Percentiles rank a stretch among this genome's conserved stretches.
These are phyloP conservation scores for Tuber aestivum DNA, from an alignment of 495 filamentous ascomycete genomes.

Conservation along the genomic window DNA sequence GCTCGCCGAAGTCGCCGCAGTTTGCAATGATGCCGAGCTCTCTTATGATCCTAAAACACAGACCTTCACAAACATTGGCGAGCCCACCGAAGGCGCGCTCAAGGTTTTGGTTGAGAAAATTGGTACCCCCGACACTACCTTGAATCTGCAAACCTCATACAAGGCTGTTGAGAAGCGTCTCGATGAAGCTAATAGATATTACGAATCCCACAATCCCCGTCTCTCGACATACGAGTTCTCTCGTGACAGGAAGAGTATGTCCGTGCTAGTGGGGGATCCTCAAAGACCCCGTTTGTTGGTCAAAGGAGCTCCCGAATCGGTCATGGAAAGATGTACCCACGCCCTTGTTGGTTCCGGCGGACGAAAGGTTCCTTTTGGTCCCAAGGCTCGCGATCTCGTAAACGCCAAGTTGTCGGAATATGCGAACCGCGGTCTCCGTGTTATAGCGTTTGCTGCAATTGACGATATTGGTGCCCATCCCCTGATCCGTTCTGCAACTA, in stretches of 20 bases:
- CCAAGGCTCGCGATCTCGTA: conserved; percentile 61
- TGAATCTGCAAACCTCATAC: conserved; percentile 52
- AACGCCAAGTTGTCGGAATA: conserved; percentile 76
- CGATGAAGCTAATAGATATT: conserved; percentile 75
- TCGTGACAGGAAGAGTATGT: conserved; percentile 98
- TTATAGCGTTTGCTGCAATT: conserved; percentile 83
- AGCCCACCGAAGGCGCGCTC: conserved; percentile 92
- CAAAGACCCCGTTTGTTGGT: conserved; percentile 75
- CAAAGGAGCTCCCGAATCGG: conserved; percentile 92
- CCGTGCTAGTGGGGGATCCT: conserved; percentile 71
- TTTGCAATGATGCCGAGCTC: conserved; percentile 86
- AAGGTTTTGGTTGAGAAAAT: conserved; percentile 92
- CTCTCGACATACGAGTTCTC: conserved; percentile 96
- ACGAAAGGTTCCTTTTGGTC: conserved; percentile 62
- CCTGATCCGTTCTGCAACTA: conserved; percentile 66
- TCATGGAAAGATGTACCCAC: conserved; percentile 84
- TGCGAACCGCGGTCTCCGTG: conserved; percentile 84
- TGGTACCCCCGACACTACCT: conserved; percentile 57
- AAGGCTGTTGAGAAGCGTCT: conserved; percentile 55
- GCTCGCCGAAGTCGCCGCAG: conserved; percentile 77
- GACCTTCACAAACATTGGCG: conserved; percentile 78
- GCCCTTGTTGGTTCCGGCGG: conserved; percentile 68
- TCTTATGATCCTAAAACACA: conserved; percentile 69
- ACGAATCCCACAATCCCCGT: conserved; percentile 66
- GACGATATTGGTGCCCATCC: conserved; percentile 65